Evolutionary conservation across 2,329 filamentous ascomycete genomes (phyloP).

Genomic region (Lachnellula cervina): DNA sequence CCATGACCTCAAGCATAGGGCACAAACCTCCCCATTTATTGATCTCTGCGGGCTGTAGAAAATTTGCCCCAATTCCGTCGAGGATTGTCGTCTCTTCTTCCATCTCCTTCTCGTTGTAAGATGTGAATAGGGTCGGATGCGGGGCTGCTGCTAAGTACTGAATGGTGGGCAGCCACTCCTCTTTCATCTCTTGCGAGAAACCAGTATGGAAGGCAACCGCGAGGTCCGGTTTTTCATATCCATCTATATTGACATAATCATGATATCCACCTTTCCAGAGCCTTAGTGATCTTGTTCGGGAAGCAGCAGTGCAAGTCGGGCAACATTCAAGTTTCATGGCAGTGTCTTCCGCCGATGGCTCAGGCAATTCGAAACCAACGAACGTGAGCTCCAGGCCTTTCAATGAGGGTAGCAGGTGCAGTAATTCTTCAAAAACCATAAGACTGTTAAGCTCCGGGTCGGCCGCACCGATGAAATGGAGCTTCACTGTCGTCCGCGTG

Average conservation of each 20-base stretch:
- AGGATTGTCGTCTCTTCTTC: conserved; percentile 10
- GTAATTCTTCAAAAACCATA: conserved; percentile 16
- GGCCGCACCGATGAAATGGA: conserved; percentile 18
- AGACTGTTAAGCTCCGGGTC: conserved; percentile 9
- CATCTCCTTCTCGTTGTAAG: conserved; percentile 17
- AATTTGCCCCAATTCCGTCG: conserved; percentile 3
- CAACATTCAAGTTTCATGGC: conserved; percentile 11
- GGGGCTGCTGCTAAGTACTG: conserved; percentile 3
- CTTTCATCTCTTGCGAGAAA: conserved; percentile 6
- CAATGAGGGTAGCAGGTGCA: conserved; percentile 14
- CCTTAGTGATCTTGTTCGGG: not conserved
- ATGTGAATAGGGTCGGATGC: conserved; percentile 17
- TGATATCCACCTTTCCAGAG: conserved; percentile 15
- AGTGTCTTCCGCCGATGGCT: not conserved
- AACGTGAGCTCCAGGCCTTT: conserved; percentile 4
- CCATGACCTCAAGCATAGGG: conserved; percentile 11
- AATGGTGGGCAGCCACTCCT: conserved; percentile 12
- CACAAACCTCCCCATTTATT: conserved; percentile 18
- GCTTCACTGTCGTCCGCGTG: conserved; percentile 1
- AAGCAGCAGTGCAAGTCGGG: conserved; percentile 3
- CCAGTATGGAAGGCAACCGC: conserved; percentile 17
- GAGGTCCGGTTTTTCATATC: conserved; percentile 12
- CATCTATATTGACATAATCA: conserved; percentile 2
- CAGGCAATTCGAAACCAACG: conserved; percentile 11
- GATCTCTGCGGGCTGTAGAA: conserved; percentile 8